Evolutionary conservation across 2,329 filamentous ascomycete species (phyloP).

Genomic region (Neofusicoccum sp.): DNA sequence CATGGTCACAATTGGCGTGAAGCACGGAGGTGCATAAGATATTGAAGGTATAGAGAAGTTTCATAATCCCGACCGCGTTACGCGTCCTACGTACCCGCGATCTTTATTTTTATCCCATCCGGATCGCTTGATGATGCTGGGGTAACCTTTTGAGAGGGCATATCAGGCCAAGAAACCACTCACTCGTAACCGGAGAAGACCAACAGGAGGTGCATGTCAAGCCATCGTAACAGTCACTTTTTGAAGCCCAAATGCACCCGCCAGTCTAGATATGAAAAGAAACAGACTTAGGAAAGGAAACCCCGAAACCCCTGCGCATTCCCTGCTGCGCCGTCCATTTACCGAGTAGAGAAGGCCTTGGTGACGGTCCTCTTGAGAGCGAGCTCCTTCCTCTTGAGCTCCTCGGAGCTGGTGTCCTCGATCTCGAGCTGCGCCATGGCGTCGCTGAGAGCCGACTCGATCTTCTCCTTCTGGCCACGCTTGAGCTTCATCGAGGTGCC

Average conservation of each 20-base stretch:
- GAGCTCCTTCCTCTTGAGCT: conserved; percentile 99
- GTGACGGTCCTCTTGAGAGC: conserved; percentile 96
- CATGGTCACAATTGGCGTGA: too few relatives aligned
- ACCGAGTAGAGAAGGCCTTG: conserved; percentile 94
- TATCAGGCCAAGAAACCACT: conserved; percentile 10
- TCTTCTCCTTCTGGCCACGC: conserved; percentile 99
- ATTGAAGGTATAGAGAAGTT: not conserved
- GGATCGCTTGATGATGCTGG: conserved; percentile 12
- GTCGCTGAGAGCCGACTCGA: conserved; percentile 93
- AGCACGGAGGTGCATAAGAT: not conserved
- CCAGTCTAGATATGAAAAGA: conserved; percentile 16
- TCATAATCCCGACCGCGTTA: conserved; percentile 6
- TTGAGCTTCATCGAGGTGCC: conserved; percentile 95
- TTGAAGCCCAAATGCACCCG: conserved; percentile 19
- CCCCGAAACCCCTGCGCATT: conserved; percentile 1
- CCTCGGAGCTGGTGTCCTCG: conserved; percentile 85
- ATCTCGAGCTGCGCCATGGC: conserved; percentile 98
- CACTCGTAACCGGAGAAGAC: conserved; percentile 12
- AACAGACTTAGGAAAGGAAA: not conserved
- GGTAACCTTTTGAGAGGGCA: conserved; percentile 1
- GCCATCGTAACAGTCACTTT: conserved; percentile 17
- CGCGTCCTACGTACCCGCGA: conserved; percentile 10
- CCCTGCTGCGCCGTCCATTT: conserved; percentile 41
- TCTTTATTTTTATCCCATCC: not conserved
- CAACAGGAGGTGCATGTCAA: conserved; percentile 16